Base-by-base conservation (phyloP, 1,284 basidiomycete species). In the Apiotrichum siamense region DNA sequence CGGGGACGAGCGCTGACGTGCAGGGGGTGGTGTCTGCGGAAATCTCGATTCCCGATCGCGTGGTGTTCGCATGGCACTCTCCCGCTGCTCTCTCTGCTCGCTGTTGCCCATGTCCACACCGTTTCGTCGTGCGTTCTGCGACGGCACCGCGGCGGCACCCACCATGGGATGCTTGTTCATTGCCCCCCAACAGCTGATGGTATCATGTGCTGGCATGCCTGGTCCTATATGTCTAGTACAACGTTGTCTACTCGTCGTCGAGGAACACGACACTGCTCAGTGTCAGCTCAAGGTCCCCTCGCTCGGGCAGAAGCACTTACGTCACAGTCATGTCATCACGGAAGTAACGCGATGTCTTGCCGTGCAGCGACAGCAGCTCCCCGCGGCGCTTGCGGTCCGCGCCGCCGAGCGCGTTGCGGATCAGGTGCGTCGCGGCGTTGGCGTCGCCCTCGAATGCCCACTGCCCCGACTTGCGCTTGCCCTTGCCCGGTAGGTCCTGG, bases 331-430 rank as follows among this genome's bases (percentile, higher is more conserved):
- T 81, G 73, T 96, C 92, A 66, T 96, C 91, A 47, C 91, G 79
- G 69, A 85, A 85, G 62, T 84, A 80, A 67, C 89, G 80, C 50
- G 85, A 83, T 57, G 83, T 75, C 27, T 90, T 88, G 6, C 88
- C 80, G 21, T 89, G 88, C 52, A 98, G 88, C 67, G 89, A 93
- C 64, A 97, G 75, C 57, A 87, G 65, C 66, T 81, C 81, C 21
- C 83, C 80, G 49, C 96, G 78, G 47, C 77, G 75, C 52, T 75
- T 75, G 54, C 81, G 78, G 66, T 96, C 83, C 0, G 83, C 90
- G 18, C 93, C 92, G 25, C 88, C 93, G 53, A 97, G 83, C 13
- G 91, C 89, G 66, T 98, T 98, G 58, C 94, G 80, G 56, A 97
- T 91, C 32, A 98, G 77, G 74, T 97, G 96, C 17, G 90, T 86